These are phyloP conservation scores for Spongospora subterranea DNA, from an alignment of 208 protist genomes.

Conservation along the genomic window DNA sequence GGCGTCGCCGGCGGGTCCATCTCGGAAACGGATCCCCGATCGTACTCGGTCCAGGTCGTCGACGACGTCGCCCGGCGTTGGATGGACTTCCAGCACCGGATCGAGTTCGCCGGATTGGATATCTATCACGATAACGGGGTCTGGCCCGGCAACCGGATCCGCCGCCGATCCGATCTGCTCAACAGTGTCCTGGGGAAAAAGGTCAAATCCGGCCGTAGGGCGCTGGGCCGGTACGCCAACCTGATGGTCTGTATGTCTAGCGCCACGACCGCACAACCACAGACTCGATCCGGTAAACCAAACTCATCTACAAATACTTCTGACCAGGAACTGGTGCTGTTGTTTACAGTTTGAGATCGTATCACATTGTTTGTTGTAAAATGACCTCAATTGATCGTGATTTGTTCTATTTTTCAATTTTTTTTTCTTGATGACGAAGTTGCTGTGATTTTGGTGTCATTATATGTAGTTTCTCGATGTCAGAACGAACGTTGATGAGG, in stretches of 20 bases:
- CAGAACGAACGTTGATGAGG: no score
- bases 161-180: neutral
- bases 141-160: neutral
- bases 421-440: neutral
- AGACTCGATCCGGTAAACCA: neutral
- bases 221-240: neutral
- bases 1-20: neutral
- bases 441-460: no score
- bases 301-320: neutral
- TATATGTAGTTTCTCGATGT: no score
- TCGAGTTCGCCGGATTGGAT: neutral
- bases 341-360: neutral
- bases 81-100: neutral
- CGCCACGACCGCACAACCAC: neutral
- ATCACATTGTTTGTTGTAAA: neutral
- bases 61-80: neutral
- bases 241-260: neutral
- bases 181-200: neutral
- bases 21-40: neutral
- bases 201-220: neutral
- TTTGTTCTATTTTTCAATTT: neutral
- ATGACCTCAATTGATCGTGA: neutral
- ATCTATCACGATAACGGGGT: neutral
- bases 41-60: neutral
- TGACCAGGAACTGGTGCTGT: no score